Conservation (phyloP, 352 stramenopile genomes). For the Aphanomyces stellatus region DNA sequence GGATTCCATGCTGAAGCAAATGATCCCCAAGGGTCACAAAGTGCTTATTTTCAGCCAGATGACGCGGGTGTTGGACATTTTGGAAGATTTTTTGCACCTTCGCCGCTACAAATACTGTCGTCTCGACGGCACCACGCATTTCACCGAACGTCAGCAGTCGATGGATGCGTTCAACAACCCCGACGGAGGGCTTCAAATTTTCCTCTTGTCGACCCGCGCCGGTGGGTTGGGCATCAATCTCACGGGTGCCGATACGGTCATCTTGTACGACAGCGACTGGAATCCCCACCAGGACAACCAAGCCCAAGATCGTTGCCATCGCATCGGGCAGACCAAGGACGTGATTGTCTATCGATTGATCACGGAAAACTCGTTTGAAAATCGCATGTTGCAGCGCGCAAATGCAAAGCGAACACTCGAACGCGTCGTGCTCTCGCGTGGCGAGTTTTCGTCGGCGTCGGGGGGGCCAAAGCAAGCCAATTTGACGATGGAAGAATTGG, state of each 20-base stretch:
- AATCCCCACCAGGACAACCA: slow-evolving; percentile 97
- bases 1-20: slow-evolving; percentile 84
- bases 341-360: slow-evolving; percentile 90
- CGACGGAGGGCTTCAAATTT: slow-evolving; percentile 46
- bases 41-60: slow-evolving; percentile 78
- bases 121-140: slow-evolving; percentile 93
- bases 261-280: slow-evolving; percentile 99
- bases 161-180: slow-evolving; percentile 92
- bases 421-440: slow-evolving; percentile 80
- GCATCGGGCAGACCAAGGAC: slow-evolving; percentile 85
- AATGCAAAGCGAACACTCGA: slow-evolving; percentile 90
- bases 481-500: slow-evolving; percentile 66
- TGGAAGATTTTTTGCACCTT: slow-evolving; percentile 92
- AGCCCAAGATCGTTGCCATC: slow-evolving; percentile 84
- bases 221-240: slow-evolving; percentile 97
- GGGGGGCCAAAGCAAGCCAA: background rate
- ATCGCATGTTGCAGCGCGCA: slow-evolving; percentile 88
- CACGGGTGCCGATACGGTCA: slow-evolving; percentile 94
- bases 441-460: slow-evolving; percentile 70
- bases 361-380: slow-evolving; percentile 90
- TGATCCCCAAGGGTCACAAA: slow-evolving; percentile 45
- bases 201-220: slow-evolving; percentile 82
- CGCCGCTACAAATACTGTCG: slow-evolving; percentile 91
- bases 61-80: slow-evolving; percentile 92
- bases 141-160: slow-evolving; percentile 88